Conservation (phyloP, 176 grass and related monocot genomes). For the Chloris gayana region DNA sequence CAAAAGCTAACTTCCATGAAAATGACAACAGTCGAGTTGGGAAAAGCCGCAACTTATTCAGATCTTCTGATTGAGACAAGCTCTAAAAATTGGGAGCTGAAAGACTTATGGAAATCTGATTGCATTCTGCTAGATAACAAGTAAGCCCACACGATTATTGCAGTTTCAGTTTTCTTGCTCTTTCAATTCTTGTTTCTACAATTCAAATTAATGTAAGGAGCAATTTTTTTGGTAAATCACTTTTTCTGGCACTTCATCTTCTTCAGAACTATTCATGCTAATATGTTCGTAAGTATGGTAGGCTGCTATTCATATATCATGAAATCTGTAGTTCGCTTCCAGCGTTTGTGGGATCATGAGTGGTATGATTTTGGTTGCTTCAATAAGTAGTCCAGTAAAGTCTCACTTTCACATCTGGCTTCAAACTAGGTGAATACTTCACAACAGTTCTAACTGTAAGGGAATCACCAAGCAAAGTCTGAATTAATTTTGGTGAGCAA, state of each 20-base stretch:
- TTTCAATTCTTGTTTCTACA: conserved; percentile 20
- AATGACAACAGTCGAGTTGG: conserved; percentile 48
- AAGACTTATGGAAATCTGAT: conserved; percentile 46
- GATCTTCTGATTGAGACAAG: conserved; percentile 24
- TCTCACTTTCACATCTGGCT: conserved; percentile 5
- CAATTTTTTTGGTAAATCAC: neutral
- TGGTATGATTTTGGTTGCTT: neutral
- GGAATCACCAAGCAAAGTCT: neutral
- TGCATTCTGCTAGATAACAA: conserved; percentile 65
- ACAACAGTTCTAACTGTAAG: conserved; percentile 11
- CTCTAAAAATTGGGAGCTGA: conserved; percentile 41
- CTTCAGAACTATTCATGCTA: conserved; percentile 20
- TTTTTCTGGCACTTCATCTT: conserved; percentile 12
- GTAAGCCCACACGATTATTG: conserved; percentile 44
- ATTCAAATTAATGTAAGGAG: conserved; percentile 33
- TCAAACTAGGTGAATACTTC: conserved; percentile 4
- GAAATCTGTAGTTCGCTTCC: neutral
- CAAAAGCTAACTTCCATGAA: conserved; percentile 62
- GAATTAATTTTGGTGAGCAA: conserved; percentile 29
- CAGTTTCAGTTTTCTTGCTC: conserved; percentile 2
- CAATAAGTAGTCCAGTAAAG: neutral
- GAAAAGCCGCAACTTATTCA: conserved; percentile 40
- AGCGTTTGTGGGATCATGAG: neutral
- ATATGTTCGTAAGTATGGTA: conserved; percentile 1
- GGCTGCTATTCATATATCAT: neutral